These are phyloP conservation scores for Lolium multiflorum DNA, from an alignment of 176 grass and related monocot genomes.

Conservation along the genomic window DNA sequence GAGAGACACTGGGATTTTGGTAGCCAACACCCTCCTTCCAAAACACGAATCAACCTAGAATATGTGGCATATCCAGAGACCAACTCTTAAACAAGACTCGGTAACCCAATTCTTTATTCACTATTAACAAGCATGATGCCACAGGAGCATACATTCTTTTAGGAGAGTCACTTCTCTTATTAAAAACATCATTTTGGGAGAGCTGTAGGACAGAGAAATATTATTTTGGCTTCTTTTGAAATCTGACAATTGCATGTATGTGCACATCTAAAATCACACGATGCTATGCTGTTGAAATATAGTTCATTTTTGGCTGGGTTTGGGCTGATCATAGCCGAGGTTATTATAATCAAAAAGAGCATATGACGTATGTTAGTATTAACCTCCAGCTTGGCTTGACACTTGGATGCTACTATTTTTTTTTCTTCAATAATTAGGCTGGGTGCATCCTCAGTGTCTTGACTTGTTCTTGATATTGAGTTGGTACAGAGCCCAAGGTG, in stretches of 20 bases:
- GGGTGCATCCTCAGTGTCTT: no score
- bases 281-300: not conserved
- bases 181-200: no score
- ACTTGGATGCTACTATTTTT: no score
- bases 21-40: not conserved
- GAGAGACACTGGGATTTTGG: not conserved
- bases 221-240: not conserved
- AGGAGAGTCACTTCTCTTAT: no score
- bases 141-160: not conserved
- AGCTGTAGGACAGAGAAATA: not conserved
- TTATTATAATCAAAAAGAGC: no score
- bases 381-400: no score
- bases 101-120: not conserved
- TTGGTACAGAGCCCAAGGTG: no score
- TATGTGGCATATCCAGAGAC: not conserved
- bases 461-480: no score
- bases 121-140: not conserved
- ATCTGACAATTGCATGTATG: not conserved
- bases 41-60: not conserved
- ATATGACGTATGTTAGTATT: no score
- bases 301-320: not conserved
- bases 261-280: not conserved
- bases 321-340: not conserved
- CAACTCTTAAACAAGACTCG: not conserved
- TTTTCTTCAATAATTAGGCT: no score